phyloP scores from a whole-genome alignment of 495 filamentous ascomycete species.

The Penicillium longicatenatum region DNA sequence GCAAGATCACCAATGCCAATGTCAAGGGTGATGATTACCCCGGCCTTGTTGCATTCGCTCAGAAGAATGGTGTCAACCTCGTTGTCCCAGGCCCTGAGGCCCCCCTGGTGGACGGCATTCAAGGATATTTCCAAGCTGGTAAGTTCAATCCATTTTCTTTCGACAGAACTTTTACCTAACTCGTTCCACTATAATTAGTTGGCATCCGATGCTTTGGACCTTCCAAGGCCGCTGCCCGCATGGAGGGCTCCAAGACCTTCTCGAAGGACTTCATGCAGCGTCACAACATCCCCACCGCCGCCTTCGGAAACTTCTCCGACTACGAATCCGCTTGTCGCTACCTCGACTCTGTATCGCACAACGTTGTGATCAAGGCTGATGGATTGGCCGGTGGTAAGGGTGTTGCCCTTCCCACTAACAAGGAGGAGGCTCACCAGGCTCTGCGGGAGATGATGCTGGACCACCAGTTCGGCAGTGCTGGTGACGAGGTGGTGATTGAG shows the following conservation, averaged over 20 bases:
- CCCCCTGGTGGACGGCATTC: slow-evolving; percentile 89
- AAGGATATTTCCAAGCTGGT: slow-evolving; percentile 74
- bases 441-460: slow-evolving; percentile 89
- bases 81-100: slow-evolving; percentile 91
- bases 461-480: slow-evolving; percentile 83
- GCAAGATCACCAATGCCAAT: slow-evolving; percentile 72
- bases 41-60: slow-evolving; percentile 72
- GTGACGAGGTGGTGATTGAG: slow-evolving; percentile 93
- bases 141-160: slow-evolving; percentile 12
- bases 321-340: slow-evolving; percentile 78
- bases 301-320: slow-evolving; percentile 82
- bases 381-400: slow-evolving; percentile 91
- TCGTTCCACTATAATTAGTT: slow-evolving; percentile 42
- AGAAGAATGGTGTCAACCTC: slow-evolving; percentile 73
- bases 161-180: slow-evolving; percentile 8
- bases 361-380: slow-evolving; percentile 85
- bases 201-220: slow-evolving; percentile 87
- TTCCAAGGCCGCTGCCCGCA: slow-evolving; percentile 76
- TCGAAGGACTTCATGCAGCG: slow-evolving; percentile 98
- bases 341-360: slow-evolving; percentile 70
- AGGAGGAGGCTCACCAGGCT: slow-evolving; percentile 78
- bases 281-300: slow-evolving; percentile 86
- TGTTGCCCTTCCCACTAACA: slow-evolving; percentile 79
- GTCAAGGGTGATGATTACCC: slow-evolving; percentile 76
- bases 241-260: slow-evolving; percentile 97